Conservation (phyloP, 768 basidiomycete genomes). For the Rhodotorula babjevae region DNA sequence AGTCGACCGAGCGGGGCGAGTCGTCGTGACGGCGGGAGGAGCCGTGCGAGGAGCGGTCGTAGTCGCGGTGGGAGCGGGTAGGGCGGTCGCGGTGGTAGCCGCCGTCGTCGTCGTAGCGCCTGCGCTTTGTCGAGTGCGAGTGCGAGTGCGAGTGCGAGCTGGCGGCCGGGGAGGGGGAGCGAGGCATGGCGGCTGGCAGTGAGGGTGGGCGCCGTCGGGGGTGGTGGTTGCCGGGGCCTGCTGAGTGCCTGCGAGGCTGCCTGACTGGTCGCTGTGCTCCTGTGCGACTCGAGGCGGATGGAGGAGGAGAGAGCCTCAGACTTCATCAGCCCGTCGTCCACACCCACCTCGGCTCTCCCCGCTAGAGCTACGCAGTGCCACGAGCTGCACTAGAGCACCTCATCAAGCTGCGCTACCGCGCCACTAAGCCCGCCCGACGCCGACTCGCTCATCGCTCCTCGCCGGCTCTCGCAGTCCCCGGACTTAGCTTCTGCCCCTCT, state of each 20-base stretch:
- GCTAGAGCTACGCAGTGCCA: too few relatives aligned
- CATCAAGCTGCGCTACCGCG: too few relatives aligned
- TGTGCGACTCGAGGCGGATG: too few relatives aligned
- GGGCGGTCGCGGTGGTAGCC: not conserved
- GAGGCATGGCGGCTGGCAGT: constrained; percentile 1
- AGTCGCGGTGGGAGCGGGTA: not conserved
- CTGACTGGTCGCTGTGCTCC: too few relatives aligned
- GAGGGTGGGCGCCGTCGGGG: too few relatives aligned
- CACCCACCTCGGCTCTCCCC: too few relatives aligned
- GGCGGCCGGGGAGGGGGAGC: constrained; percentile 23
- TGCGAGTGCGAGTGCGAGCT: constrained; percentile 26
- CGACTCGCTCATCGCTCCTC: too few relatives aligned
- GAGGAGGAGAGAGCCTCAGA: too few relatives aligned
- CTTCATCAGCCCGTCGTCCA: too few relatives aligned
- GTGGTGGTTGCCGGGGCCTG: not conserved
- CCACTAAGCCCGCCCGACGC: too few relatives aligned
- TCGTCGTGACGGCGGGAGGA: not conserved
- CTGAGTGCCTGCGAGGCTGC: not conserved
- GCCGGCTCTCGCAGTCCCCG: not conserved
- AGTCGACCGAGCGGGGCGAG: not conserved
- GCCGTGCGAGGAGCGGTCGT: constrained; percentile 21
- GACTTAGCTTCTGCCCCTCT: not conserved
- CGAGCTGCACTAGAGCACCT: too few relatives aligned
- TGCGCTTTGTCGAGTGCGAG: constrained; percentile 28
- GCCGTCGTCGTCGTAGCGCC: constrained; percentile 28